These are phyloP conservation scores for Cercospora nicotianae DNA, from an alignment of 2,329 filamentous ascomycete species.

Conservation along the genomic window DNA sequence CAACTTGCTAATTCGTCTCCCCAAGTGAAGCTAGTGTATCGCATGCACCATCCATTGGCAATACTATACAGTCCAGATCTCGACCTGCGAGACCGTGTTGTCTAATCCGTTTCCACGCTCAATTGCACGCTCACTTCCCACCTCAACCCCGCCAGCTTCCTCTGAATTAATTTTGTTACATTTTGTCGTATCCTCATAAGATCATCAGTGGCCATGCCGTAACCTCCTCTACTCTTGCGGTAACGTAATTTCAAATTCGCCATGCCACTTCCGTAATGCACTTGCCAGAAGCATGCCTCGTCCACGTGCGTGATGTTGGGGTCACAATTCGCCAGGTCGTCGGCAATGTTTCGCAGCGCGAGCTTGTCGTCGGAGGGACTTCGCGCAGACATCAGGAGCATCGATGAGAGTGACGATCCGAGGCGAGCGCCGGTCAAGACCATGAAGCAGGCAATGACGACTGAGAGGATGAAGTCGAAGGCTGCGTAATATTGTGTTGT, in stretches of 20 bases:
- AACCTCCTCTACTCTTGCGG: conserved; percentile 58
- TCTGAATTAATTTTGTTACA: conserved; percentile 76
- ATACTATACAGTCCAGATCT: background rate
- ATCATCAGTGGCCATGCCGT: conserved; percentile 54
- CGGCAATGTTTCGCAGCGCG: conserved; percentile 71
- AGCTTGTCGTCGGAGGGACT: conserved; percentile 38
- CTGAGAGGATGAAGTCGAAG: conserved; percentile 79
- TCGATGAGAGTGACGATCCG: conserved; percentile 81
- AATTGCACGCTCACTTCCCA: conserved; percentile 95
- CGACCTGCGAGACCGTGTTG: background rate
- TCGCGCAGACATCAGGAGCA: conserved; percentile 89
- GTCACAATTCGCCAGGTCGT: conserved; percentile 75
- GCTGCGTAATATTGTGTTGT: conserved; percentile 77
- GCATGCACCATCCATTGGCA: background rate
- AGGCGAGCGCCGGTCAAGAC: conserved; percentile 80
- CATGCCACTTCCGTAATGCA: conserved; percentile 95
- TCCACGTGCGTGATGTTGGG: conserved; percentile 74
- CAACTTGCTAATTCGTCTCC: background rate
- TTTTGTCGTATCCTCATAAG: conserved; percentile 72
- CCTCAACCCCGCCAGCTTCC: conserved; percentile 78
- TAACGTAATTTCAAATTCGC: conserved; percentile 85
- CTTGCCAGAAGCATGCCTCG: conserved; percentile 96
- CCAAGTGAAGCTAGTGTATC: background rate
- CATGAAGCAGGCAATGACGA: conserved; percentile 83
- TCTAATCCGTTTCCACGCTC: conserved; percentile 39